Base-by-base conservation (phyloP, 169 alveolate genomes). In the Babesia sp. region DNA sequence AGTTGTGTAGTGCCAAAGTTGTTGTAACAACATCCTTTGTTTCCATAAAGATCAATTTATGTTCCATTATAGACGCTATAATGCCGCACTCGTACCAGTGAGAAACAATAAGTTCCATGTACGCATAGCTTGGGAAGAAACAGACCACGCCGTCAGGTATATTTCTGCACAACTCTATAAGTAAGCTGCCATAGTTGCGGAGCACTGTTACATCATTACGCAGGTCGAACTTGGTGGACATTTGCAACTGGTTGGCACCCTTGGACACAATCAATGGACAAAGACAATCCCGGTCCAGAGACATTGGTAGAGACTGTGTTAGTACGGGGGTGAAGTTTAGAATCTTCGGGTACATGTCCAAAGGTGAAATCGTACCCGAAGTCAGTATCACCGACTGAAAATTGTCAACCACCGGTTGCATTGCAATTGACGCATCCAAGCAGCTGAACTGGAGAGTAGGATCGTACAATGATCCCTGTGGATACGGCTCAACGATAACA, bases 331-430 rank as follows among this genome's bases (percentile, higher is more conserved):
- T 87, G 82, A 97, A 97, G 71, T 95, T 94, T 34, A 96, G 86
- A 22, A 97, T 77, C 46, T 94, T 94, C 0, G 99, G 99, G 83
- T 96, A 97, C 53, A 96, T 87, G 59, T 96, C 98, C 55, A 97
- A 78, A 0, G 99, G 99, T 18, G 99, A 96, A 39, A 97, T 94
- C 5, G 99, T 97, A 1, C 99, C 99, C 36, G 99, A 95, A 12
- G 99, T 97, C 20, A 97, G 73, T 26, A 97, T 91, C 26, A 96
- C 97, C 4, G 98, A 95, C 79, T 92, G 93, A 73, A 90, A 94
- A 67, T 93, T 85, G 45, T 91, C 86, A 37, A 97, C 89, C 9
- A 97, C 95, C 0, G 98, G 97, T 71, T 93, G 91, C 94, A 95
- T 96, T 4, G 99, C 99, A 29, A 97, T 87, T 11, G 98, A 94